A percentile compares a stretch with the other conserved stretches of the same genome.
Evolutionary conservation across 768 basidiomycete species (phyloP).

Genomic region (Dioszegia aurantiaca): DNA sequence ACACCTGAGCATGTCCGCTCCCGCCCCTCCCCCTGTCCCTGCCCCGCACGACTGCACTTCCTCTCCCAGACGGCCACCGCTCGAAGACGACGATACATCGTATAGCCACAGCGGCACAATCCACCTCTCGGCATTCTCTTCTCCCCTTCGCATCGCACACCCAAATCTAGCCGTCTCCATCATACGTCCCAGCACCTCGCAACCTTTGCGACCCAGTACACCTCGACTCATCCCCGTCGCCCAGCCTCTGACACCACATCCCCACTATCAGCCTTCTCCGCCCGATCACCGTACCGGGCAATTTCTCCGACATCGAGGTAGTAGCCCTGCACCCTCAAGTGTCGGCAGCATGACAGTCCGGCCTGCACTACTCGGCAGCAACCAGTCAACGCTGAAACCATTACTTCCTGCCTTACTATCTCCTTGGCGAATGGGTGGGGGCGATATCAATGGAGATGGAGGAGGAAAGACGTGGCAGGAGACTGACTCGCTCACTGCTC

Average conservation of each 20-base stretch:
- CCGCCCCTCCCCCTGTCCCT: too few species aligned
- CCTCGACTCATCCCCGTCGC: slow-evolving; percentile 1
- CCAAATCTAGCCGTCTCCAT: neutral
- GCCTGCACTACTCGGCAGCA: neutral
- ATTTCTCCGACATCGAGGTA: neutral
- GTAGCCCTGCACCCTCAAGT: neutral
- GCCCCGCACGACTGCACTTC: neutral
- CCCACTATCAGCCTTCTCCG: neutral
- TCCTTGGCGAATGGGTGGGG: neutral
- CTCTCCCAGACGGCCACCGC: neutral
- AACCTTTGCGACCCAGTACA: neutral
- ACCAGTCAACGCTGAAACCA: slow-evolving; percentile 7
- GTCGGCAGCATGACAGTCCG: slow-evolving; percentile 11
- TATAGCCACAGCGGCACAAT: neutral
- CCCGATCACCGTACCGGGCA: neutral
- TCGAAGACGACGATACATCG: neutral
- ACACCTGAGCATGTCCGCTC: too few species aligned
- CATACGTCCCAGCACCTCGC: neutral
- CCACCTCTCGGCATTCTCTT: neutral
- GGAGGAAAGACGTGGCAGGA: slow-evolving; percentile 10
- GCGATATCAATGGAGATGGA: neutral
- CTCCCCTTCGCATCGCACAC: neutral
- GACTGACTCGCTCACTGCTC: slow-evolving; percentile 4
- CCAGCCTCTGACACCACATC: neutral
- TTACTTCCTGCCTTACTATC: neutral